Evolutionary conservation across 208 protist genomes (phyloP).

Genomic region (Trypanosoma lewisi): DNA sequence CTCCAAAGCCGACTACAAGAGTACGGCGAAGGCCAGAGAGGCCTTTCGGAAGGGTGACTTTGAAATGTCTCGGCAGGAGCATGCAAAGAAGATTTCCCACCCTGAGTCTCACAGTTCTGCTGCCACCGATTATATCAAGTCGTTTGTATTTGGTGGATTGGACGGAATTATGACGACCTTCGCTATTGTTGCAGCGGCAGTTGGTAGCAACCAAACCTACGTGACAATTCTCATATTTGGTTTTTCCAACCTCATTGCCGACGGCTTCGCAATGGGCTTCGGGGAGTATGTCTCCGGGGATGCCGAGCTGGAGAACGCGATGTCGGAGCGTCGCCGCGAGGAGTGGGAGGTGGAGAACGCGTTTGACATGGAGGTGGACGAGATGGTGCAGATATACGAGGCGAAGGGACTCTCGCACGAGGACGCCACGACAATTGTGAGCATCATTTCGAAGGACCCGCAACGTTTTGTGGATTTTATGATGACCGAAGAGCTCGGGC

Average conservation of each 20-base stretch:
- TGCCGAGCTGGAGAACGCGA: constrained; percentile 90
- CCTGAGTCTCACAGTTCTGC: constrained; percentile 78
- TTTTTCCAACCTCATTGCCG: constrained; percentile 94
- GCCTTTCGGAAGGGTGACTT: constrained; percentile 71
- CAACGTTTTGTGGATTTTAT: constrained; percentile 95
- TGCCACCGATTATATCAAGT: constrained; percentile 93
- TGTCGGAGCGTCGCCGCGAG: constrained; percentile 84
- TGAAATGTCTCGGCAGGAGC: constrained; percentile 73
- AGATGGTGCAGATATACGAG: constrained; percentile 95
- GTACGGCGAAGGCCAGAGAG: constrained; percentile 48
- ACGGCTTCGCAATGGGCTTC: constrained; percentile 95
- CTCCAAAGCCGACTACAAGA: constrained; percentile 56
- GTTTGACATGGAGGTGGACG: constrained; percentile 90
- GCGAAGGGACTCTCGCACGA: constrained; percentile 88
- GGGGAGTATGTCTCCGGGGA: constrained; percentile 92
- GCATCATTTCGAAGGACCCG: constrained; percentile 91
- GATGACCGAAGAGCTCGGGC: constrained; percentile 94
- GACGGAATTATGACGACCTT: constrained; percentile 97
- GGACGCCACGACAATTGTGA: constrained; percentile 89
- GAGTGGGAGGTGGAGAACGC: constrained; percentile 94
- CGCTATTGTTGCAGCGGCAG: constrained; percentile 90
- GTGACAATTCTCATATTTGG: constrained; percentile 88
- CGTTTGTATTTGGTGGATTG: constrained; percentile 93
- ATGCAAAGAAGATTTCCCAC: constrained; percentile 70
- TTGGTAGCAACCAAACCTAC: constrained; percentile 82